Evolutionary conservation across 371 early-diverging fungal species (phyloP).

Genomic region (Apophysomyces variabilis): DNA sequence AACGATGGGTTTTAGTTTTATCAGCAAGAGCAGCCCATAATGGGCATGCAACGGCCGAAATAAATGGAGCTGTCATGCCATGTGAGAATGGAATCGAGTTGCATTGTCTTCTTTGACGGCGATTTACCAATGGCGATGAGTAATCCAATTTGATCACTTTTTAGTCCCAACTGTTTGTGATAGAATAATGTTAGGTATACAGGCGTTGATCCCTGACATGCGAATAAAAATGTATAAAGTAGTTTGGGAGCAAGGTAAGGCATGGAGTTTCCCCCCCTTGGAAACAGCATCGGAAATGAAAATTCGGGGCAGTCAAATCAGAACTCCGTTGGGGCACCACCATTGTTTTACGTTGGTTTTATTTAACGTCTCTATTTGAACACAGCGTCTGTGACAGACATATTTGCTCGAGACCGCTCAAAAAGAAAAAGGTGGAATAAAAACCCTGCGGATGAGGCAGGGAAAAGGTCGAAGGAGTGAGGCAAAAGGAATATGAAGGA

Average conservation of each 20-base stretch:
- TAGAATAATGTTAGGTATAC: constrained; percentile 55
- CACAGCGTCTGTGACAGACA: too few species aligned
- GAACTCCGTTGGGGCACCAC: too few species aligned
- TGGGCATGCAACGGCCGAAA: constrained; percentile 58
- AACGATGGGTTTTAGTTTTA: constrained; percentile 53
- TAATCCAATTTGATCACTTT: constrained; percentile 56
- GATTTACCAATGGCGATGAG: constrained; percentile 54
- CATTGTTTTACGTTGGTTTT: too few species aligned
- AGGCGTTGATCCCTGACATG: constrained; percentile 59
- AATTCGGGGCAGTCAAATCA: too few species aligned
- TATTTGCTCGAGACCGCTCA: too few species aligned
- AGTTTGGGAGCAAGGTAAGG: constrained; percentile 57
- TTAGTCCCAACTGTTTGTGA: constrained; percentile 49
- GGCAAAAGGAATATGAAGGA: too few species aligned
- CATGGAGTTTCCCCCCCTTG: constrained; percentile 24
- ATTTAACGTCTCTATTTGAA: too few species aligned
- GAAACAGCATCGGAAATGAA: too few species aligned
- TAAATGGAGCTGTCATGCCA: constrained; percentile 46
- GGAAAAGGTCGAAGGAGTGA: too few species aligned
- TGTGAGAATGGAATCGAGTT: background rate
- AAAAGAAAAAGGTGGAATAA: too few species aligned
- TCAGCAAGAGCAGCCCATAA: constrained; percentile 57
- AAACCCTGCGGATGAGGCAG: too few species aligned
- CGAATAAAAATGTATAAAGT: constrained; percentile 54
- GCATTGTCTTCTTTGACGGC: background rate